These are phyloP conservation scores for Lasiosphaeria miniovina DNA, from an alignment of 495 filamentous ascomycete species.

Conservation along the genomic window DNA sequence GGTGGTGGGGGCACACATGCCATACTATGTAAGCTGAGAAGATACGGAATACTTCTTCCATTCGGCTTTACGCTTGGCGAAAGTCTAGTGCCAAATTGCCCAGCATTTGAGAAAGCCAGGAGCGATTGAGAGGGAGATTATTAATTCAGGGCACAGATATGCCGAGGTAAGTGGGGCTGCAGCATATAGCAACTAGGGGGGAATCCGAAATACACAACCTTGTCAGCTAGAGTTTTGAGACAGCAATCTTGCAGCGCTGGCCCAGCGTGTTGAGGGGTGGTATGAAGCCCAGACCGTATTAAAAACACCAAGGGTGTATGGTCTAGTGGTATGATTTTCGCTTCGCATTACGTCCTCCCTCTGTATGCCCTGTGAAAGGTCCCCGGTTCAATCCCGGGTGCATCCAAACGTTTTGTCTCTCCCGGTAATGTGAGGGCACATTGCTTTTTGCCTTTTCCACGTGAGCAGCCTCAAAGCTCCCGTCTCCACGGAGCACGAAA, in stretches of 20 bases:
- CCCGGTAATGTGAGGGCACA: neutral
- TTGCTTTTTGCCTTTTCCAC: neutral
- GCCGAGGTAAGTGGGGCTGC: constrained; percentile 17
- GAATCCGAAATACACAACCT: too few relatives aligned
- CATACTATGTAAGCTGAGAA: too few relatives aligned
- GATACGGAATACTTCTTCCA: too few relatives aligned
- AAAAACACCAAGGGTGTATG: neutral
- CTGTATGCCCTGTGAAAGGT: neutral
- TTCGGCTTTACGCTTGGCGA: too few relatives aligned
- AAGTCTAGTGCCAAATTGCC: neutral
- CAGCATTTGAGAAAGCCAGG: neutral
- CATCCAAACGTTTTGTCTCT: constrained; percentile 9
- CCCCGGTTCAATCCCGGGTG: constrained; percentile 1
- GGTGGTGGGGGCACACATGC: too few relatives aligned
- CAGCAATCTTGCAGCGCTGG: too few relatives aligned
- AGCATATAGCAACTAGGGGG: too few relatives aligned
- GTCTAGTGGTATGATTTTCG: constrained; percentile 4
- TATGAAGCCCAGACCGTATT: too few relatives aligned
- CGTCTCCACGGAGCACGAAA: too few relatives aligned
- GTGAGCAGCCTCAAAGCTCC: too few relatives aligned
- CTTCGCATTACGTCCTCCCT: neutral
- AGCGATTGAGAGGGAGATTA: neutral
- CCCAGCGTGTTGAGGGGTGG: too few relatives aligned
- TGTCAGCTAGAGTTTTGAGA: too few relatives aligned
- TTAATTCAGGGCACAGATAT: neutral